Base-by-base conservation (phyloP, 2,329 filamentous ascomycete genomes). In the Zarea fungicola region DNA sequence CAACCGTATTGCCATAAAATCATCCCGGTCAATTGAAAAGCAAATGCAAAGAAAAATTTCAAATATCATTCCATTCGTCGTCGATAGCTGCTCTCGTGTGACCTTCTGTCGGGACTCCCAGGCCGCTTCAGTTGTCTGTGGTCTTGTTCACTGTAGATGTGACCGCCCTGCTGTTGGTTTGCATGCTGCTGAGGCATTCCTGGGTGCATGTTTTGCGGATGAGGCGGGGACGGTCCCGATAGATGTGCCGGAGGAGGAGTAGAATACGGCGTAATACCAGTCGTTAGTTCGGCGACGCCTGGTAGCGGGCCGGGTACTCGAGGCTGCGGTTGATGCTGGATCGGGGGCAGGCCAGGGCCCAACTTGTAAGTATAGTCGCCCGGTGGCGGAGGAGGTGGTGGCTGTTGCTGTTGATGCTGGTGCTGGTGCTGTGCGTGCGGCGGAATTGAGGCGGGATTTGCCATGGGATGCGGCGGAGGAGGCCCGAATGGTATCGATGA, bases 261-360 rank as follows among this genome's bases (percentile, higher is more conserved):
- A 54, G 68, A 77, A 60, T 83, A 84, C 1, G 79, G 77, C 54
- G 76, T 81, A 26, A 83, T 70, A 11, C 81, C 81, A 0, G 80
- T 84, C 2, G 81, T 84, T 56, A 85, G 71, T 60, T 85, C 81
- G 29, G 77, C 75, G 14, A 85, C 71, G 43, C 80, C 75, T 2
- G 81, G 81, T n/a, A 85, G 66, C 53, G 77, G 68, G 1, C 69
- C 73, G 6, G 65, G 66, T n/a, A 65, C 65, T 23, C 65, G 61
- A 7, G 65, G 62, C 25, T 65, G 65, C 45, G 62, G 61, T 54
- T 67, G 67, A 14, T 65, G 66, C 48, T 79, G 76, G 35, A 80
- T 79, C n/a, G 76, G 77, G 5, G 77, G 73, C 36, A 80, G 68
- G 6, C 70, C 72, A 11, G 69, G 71, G 5, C 70, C 69, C 11